Base-by-base conservation (phyloP, 73 alveolate species). In the Uronychia binucleata region DNA sequence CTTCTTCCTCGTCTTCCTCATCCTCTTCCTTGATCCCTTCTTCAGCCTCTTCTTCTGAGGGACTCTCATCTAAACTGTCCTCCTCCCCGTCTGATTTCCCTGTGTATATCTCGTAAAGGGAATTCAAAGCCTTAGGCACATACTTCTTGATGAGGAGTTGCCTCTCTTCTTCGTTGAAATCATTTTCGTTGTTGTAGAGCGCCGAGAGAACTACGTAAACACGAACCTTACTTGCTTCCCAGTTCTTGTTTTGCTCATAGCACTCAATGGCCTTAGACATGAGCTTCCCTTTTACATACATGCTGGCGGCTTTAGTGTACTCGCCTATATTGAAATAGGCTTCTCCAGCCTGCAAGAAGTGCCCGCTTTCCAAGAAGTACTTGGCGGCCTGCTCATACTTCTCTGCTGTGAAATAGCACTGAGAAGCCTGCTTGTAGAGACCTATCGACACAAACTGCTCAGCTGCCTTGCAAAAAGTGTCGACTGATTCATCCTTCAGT, bases 321-420 rank as follows among this genome's bases (percentile, higher is more conserved):
- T 90, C 90, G 46, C 84, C 80, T 0, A 78, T 67, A 33, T 33
- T 33, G 33, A 83, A 59, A 57, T 80, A 90, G 33, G 95, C 89
- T 85, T 95, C 98, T 31, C 93, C 98, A 29, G 98, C 98, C 82
- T 95, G 94, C 25, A 89, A 86, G 33, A 34, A 80, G 82, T 83
- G 80, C 31, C 80, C 82, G 31, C 76, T 30, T 1, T 78, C 81
- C 31, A 80, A 83, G 78, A 90, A 95, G 30, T 90, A 67, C 30
- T 87, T 58, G 19, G 94, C 94, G 30, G 98, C 96, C 34, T 80
- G 83, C 77, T 85, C 29, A 84, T 74, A 93, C 31, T 87, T 59
- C 77, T 85, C 86, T 28, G 93, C 95, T 32, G 98, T 89, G 87
- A 75, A 94, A 81, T 35, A 93, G 77, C 98, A 95, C 77, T 92